Percentiles rank a stretch among this genome's conserved stretches.
Evolutionary conservation across 345 rosid species (phyloP).

Genomic region (Rhodamnia rubescens): DNA sequence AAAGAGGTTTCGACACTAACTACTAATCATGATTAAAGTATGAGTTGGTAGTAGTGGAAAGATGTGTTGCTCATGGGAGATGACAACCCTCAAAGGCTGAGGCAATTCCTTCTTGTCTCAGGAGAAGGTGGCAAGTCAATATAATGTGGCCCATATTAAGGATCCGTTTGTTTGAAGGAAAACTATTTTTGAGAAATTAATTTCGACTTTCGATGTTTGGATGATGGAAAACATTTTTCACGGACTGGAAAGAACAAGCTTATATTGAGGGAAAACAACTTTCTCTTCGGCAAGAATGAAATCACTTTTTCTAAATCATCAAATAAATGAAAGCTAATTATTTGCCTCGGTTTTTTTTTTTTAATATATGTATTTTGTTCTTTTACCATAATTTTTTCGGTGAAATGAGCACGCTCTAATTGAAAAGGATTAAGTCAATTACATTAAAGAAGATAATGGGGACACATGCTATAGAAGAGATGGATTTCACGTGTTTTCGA

Average conservation of each 20-base stretch:
- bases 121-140: not conserved
- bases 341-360: not conserved
- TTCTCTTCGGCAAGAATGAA: not conserved
- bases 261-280: not conserved
- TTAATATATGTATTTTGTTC: not conserved
- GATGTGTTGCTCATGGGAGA: not conserved
- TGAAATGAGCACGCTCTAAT: not conserved
- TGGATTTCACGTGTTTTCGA: not conserved
- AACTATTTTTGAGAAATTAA: not conserved
- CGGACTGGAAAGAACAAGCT: not conserved
- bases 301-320: not conserved
- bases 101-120: not conserved
- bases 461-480: not conserved
- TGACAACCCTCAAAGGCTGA: not conserved
- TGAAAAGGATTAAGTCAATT: not conserved
- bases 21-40: not conserved
- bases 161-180: not conserved
- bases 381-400: not conserved
- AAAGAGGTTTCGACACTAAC: not conserved
- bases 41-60: not conserved
- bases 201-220: not conserved
- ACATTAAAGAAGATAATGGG: not conserved
- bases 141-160: not conserved
- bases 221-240: fast-evolving
- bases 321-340: not conserved